These are phyloP conservation scores for Termitomyces sp. DNA, from an alignment of 768 basidiomycete genomes.

Conservation along the genomic window DNA sequence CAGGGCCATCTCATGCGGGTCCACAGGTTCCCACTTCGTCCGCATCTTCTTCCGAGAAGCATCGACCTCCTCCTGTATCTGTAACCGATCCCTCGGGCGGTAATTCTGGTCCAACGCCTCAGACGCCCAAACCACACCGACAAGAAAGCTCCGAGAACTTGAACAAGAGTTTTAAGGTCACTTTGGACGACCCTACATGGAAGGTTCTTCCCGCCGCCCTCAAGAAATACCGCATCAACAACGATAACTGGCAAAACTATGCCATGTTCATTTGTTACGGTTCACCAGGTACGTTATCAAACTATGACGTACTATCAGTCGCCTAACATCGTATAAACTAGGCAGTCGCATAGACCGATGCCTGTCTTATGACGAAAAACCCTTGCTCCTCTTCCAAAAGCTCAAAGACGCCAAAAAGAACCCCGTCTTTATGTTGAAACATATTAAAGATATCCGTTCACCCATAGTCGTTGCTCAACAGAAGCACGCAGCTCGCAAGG, in stretches of 20 bases:
- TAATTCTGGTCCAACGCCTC: constrained; percentile 24
- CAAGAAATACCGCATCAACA: constrained; percentile 98
- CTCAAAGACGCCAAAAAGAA: constrained; percentile 97
- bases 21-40: constrained; percentile 12
- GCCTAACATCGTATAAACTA: constrained; percentile 18
- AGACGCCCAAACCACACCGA: constrained; percentile 39
- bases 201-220: constrained; percentile 96
- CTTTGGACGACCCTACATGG: constrained; percentile 96
- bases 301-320: background rate
- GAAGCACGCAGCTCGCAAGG: constrained; percentile 88
- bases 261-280: constrained; percentile 99
- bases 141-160: constrained; percentile 73
- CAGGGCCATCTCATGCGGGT: constrained; percentile 20
- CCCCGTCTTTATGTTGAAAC: constrained; percentile 98
- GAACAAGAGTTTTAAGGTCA: constrained; percentile 91
- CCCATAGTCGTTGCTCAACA: constrained; percentile 96
- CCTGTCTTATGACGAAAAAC: constrained; percentile 96
- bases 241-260: constrained; percentile 98
- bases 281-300: constrained; percentile 57
- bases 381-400: constrained; percentile 92
- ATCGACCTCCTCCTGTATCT: constrained; percentile 24
- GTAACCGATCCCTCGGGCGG: constrained; percentile 23
- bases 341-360: constrained; percentile 86
- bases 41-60: constrained; percentile 23
- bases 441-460: constrained; percentile 94